Conservation (phyloP, 352 stramenopile species). For the Phytophthora fragariae region DNA sequence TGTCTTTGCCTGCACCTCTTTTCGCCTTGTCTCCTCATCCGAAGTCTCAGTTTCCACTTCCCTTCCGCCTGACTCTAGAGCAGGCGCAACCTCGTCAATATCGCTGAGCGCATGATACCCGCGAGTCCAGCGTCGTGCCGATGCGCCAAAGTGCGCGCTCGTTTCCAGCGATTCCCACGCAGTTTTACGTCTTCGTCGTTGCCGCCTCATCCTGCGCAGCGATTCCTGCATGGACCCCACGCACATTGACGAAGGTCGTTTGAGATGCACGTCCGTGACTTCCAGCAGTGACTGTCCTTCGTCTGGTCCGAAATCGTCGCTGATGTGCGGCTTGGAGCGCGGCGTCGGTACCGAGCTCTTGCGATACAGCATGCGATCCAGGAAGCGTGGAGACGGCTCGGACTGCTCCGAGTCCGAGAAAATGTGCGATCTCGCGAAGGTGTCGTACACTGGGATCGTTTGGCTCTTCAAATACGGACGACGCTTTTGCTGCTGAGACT, state of each 20-base stretch:
- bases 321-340: constrained; percentile 44
- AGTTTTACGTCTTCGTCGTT: constrained; percentile 50
- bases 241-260: constrained; percentile 67
- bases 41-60: constrained; percentile 23
- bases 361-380: constrained; percentile 47
- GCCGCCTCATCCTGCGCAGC: constrained; percentile 41
- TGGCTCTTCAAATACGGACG: constrained; percentile 43
- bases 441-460: constrained; percentile 44
- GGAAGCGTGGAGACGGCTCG: constrained; percentile 51
- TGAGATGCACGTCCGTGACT: constrained; percentile 58
- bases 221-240: constrained; percentile 55
- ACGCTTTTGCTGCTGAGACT: constrained; percentile 23
- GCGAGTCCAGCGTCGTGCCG: constrained; percentile 71
- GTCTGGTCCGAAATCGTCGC: constrained; percentile 28
- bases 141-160: constrained; percentile 64
- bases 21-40: constrained; percentile 30
- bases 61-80: constrained; percentile 19
- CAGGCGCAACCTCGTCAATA: constrained; percentile 59
- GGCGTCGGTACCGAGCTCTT: constrained; percentile 72
- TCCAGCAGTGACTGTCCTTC: constrained; percentile 66
- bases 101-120: constrained; percentile 68
- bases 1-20: constrained; percentile 24
- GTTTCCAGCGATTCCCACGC: constrained; percentile 69
- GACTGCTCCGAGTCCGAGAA: constrained; percentile 69
- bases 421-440: constrained; percentile 34